Conservation (phyloP, 495 filamentous ascomycete genomes). For the Neurospora sp. region DNA sequence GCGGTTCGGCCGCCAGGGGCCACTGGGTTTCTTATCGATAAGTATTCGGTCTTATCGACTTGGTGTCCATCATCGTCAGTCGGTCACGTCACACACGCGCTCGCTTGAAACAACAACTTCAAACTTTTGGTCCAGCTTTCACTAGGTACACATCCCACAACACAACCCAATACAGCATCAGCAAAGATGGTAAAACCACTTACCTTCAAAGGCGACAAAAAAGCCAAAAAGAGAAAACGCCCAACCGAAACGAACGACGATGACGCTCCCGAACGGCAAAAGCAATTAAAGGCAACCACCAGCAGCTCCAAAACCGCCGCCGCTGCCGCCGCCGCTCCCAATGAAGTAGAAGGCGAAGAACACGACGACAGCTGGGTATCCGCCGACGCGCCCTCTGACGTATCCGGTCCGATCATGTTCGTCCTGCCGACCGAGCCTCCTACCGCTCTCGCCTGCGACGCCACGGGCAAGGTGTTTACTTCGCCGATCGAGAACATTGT, state of each 20-base stretch:
- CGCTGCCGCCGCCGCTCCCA: conserved; percentile 25
- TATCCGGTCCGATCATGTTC: conserved; percentile 76
- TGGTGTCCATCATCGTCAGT: not conserved
- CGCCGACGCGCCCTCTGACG: conserved; percentile 61
- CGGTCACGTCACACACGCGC: not conserved
- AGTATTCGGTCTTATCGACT: not conserved
- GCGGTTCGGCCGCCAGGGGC: not conserved
- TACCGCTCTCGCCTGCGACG: conserved; percentile 71
- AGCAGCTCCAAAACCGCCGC: conserved; percentile 3
- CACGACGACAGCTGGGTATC: conserved; percentile 84
- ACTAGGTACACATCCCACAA: not conserved
- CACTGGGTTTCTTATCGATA: not conserved
- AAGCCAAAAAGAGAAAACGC: conserved; percentile 82
- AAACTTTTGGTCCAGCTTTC: not conserved
- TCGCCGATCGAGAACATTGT: conserved; percentile 72
- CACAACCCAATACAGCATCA: not conserved
- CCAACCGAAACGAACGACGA: conserved; percentile 31
- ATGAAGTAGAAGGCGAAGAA: conserved; percentile 28
- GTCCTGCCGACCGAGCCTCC: conserved; percentile 60
- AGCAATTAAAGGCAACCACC: conserved; percentile 16
- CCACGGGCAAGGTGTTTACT: conserved; percentile 73
- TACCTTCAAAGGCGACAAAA: conserved; percentile 94
- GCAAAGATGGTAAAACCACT: conserved; percentile 65
- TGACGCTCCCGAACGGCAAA: conserved; percentile 12
- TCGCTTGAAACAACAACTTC: not conserved